A percentile compares a stretch with the other conserved stretches of the same genome.
Conservation (phyloP, 352 stramenopile species). For the Phytophthora ramorum region DNA sequence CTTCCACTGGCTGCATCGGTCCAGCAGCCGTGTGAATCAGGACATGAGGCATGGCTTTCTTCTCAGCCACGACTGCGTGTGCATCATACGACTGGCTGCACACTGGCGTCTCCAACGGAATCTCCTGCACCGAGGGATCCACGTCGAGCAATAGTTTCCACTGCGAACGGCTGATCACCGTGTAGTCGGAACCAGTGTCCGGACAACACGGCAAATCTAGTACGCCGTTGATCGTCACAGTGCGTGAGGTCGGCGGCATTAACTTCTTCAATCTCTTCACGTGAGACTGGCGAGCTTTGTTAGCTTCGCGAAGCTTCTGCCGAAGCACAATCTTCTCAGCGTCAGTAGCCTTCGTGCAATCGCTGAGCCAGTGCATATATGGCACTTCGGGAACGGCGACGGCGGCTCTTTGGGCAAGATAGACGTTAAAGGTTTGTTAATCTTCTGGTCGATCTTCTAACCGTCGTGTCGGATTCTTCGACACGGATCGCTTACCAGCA, state of each 20-base stretch:
- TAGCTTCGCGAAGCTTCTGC: slow-evolving; percentile 3
- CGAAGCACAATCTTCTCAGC: slow-evolving; percentile 2
- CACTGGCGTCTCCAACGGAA: background rate
- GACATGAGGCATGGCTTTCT: slow-evolving; percentile 1
- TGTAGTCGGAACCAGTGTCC: background rate
- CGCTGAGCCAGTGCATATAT: slow-evolving; percentile 1
- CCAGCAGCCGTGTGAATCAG: slow-evolving; percentile 10
- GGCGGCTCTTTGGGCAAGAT: background rate
- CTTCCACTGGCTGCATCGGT: slow-evolving; percentile 1
- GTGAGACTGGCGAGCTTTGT: too few relatives aligned
- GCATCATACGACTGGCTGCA: background rate
- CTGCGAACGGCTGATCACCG: background rate
- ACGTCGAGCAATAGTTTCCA: background rate
- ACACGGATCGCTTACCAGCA: background rate
- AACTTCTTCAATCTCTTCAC: too few relatives aligned
- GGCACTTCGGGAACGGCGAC: slow-evolving; percentile 9
- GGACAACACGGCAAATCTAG: slow-evolving; percentile 4
- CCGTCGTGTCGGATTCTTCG: background rate
- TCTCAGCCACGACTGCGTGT: background rate
- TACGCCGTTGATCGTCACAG: background rate
- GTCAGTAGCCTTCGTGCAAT: background rate
- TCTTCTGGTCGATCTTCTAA: background rate
- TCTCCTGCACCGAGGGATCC: background rate
- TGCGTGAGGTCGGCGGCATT: too few relatives aligned
- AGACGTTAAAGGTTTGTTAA: background rate